Evolutionary conservation across 306 rosid species (phyloP).

Genomic region (Albizia julibrissin): DNA sequence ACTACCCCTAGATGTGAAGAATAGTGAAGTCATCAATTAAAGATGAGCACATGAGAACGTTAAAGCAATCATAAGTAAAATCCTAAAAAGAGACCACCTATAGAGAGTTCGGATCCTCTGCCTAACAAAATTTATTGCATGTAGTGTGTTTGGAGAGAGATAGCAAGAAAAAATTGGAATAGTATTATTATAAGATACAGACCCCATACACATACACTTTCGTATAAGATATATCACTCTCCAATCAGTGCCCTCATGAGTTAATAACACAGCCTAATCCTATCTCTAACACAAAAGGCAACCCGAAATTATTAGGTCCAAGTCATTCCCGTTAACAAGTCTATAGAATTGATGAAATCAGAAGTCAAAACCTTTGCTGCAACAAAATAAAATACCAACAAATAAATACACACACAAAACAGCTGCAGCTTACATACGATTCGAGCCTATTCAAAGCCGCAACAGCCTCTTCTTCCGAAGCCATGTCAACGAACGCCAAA

Average conservation of each 20-base stretch:
- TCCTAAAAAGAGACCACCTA: background rate
- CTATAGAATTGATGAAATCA: background rate
- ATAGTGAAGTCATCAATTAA: background rate
- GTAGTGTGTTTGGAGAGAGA: background rate
- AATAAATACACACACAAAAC: background rate
- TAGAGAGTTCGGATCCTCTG: background rate
- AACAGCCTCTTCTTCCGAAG: conserved; percentile 83
- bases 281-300: background rate
- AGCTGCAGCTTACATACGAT: conserved; percentile 65
- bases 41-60: background rate
- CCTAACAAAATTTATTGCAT: background rate
- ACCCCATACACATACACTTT: background rate
- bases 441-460: conserved; percentile 67
- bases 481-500: conserved; percentile 95
- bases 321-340: background rate
- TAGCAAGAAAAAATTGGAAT: background rate
- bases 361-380: background rate
- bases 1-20: background rate
- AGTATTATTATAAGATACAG: background rate
- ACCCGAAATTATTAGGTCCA: conserved; percentile 10
- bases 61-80: background rate
- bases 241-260: background rate
- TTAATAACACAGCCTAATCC: background rate
- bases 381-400: background rate
- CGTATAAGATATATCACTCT: background rate